These are phyloP conservation scores for Allium fistulosum DNA, from an alignment of 106 monocot species.

Conservation along the genomic window DNA sequence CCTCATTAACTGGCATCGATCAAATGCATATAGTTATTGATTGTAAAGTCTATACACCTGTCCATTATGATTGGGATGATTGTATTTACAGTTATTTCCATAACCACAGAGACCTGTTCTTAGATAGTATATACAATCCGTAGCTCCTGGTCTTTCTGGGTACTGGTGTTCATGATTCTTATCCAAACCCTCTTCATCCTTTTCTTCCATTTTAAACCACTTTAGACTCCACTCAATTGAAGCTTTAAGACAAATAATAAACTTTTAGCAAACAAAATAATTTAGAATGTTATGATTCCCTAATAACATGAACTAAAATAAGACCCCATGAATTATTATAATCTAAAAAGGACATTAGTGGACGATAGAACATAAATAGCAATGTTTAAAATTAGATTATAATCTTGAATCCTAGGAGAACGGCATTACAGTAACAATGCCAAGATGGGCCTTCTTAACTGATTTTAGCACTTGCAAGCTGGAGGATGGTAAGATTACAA, in stretches of 20 bases:
- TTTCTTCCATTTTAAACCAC: slow-evolving; percentile 14
- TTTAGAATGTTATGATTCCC: too few species aligned
- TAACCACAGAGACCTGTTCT: slow-evolving; percentile 71
- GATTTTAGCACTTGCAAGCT: slow-evolving; percentile 25
- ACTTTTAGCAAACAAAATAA: too few species aligned
- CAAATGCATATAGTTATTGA: neutral
- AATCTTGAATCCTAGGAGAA: slow-evolving; percentile 85
- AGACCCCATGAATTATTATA: too few species aligned
- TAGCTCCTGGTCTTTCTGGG: slow-evolving; percentile 55
- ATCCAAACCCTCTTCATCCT: slow-evolving; percentile 12
- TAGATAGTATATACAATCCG: slow-evolving; percentile 72
- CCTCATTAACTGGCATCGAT: neutral
- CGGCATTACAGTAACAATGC: slow-evolving; percentile 50
- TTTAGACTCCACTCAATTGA: too few species aligned
- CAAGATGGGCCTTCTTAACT: slow-evolving; percentile 78
- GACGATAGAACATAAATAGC: too few species aligned
- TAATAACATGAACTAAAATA: too few species aligned
- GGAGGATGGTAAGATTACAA: slow-evolving; percentile 29
- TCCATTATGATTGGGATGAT: slow-evolving; percentile 46
- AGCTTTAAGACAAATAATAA: too few species aligned
- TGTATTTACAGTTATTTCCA: slow-evolving; percentile 74
- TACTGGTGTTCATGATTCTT: slow-evolving; percentile 16
- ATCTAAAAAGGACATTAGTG: too few species aligned
- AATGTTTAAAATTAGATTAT: too few species aligned
- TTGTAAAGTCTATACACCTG: slow-evolving; percentile 19